Evolutionary conservation across 306 rosid species (phyloP).

Genomic region (Trifolium dubium): DNA sequence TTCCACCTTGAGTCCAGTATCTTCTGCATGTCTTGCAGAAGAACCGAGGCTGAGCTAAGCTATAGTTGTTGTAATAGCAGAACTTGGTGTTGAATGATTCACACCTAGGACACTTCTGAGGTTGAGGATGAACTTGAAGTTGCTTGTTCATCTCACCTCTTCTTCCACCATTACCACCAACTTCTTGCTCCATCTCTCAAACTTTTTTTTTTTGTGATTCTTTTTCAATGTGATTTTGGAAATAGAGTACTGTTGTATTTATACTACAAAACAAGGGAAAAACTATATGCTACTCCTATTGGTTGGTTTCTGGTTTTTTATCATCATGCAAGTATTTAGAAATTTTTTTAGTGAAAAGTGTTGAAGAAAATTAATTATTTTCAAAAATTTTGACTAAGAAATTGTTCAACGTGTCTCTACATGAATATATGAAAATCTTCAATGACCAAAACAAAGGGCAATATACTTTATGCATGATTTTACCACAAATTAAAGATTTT

Average conservation of each 20-base stretch:
- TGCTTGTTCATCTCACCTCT: slow-evolving; percentile 32
- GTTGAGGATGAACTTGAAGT: neutral
- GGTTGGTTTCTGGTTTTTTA: slow-evolving; percentile 7
- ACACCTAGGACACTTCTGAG: slow-evolving; percentile 60
- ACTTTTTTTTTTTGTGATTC: neutral
- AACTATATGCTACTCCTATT: neutral
- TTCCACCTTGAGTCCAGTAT: slow-evolving; percentile 77
- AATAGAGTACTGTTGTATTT: slow-evolving; percentile 15
- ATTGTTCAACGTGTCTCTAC: slow-evolving; percentile 47
- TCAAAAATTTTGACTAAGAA: neutral
- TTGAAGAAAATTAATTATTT: neutral
- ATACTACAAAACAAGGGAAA: neutral
- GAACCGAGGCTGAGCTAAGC: slow-evolving; percentile 65
- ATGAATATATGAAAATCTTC: slow-evolving; percentile 41
- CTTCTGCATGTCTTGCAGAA: slow-evolving; percentile 67
- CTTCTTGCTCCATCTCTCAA: slow-evolving; percentile 42
- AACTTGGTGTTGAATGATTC: slow-evolving; percentile 67
- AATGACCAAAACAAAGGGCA: slow-evolving; percentile 53
- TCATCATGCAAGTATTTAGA: neutral
- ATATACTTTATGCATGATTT: slow-evolving; percentile 47
- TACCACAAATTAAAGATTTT: slow-evolving; percentile 28
- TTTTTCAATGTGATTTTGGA: neutral
- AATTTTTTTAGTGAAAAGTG: neutral
- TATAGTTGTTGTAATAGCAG: slow-evolving; percentile 73
- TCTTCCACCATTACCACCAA: neutral